phyloP scores from a whole-genome alignment of 1,139 yeast species.

The Suhomyces taliae region DNA sequence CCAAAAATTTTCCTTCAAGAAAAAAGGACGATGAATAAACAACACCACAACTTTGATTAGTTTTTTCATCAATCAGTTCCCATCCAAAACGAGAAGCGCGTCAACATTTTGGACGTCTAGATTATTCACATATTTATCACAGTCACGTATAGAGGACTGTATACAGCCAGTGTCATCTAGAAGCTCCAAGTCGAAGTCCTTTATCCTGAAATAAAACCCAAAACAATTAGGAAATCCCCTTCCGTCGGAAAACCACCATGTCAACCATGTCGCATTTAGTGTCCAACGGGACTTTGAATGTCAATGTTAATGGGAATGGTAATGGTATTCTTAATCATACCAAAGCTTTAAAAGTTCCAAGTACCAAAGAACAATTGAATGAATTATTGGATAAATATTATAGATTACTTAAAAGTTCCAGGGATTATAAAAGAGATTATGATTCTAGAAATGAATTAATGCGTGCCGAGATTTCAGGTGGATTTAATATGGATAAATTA shows the following conservation, averaged over 20 bases:
- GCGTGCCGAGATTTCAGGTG: conserved; percentile 5
- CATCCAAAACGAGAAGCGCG: conserved; percentile 8
- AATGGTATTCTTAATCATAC: conserved; percentile 2
- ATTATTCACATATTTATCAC: background rate
- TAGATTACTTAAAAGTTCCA: conserved; percentile 22
- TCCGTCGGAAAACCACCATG: background rate
- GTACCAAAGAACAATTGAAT: conserved; percentile 31
- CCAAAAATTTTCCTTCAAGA: conserved; percentile 11
- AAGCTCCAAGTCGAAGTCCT: no score
- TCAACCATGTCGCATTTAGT: background rate
- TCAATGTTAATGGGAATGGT: conserved; percentile 1
- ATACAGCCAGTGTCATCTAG: no score
- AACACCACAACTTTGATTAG: conserved; percentile 4
- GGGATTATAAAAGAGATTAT: conserved; percentile 17
- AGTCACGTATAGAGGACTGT: background rate
- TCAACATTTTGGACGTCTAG: background rate
- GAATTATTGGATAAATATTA: conserved; percentile 36
- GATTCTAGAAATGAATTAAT: conserved; percentile 6
- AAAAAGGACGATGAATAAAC: conserved; percentile 9
- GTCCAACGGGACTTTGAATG: background rate
- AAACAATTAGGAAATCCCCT: no score
- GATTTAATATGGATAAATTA: conserved; percentile 2
- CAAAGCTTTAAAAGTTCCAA: conserved; percentile 20
- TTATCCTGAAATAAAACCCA: no score
- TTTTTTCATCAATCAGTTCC: conserved; percentile 7